These are phyloP conservation scores for Hericium rajendrae DNA, from an alignment of 768 basidiomycete species.

Conservation along the genomic window DNA sequence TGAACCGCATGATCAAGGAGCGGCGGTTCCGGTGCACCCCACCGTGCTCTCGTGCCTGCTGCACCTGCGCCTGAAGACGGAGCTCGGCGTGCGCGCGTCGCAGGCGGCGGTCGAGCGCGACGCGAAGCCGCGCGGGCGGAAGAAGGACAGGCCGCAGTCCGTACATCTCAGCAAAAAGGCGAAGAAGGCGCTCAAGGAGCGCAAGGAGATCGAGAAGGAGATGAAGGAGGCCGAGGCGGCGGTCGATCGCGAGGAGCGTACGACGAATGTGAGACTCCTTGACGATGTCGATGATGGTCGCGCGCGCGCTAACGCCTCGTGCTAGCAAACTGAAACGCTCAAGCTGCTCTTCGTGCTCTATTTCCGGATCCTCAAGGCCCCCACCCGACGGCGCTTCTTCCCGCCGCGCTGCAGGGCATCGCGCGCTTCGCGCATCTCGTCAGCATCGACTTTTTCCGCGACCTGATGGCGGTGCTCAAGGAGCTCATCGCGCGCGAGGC, in stretches of 20 bases:
- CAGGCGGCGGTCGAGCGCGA: constrained; percentile 54
- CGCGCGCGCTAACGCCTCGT: neutral
- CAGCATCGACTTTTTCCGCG: constrained; percentile 97
- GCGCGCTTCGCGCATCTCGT: constrained; percentile 92
- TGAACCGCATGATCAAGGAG: constrained; percentile 96
- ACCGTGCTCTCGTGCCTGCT: constrained; percentile 79
- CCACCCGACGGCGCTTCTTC: constrained; percentile 65
- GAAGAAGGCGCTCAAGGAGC: constrained; percentile 77
- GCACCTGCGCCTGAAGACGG: constrained; percentile 78
- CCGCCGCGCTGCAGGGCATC: constrained; percentile 85
- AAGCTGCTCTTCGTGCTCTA: constrained; percentile 96
- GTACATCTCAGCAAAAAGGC: constrained; percentile 90
- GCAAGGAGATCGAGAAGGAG: constrained; percentile 83
- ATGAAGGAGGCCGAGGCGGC: constrained; percentile 92
- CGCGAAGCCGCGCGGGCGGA: constrained; percentile 14
- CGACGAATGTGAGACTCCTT: constrained; percentile 42
- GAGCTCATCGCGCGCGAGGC: constrained; percentile 50
- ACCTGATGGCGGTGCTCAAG: constrained; percentile 82
- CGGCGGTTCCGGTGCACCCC: constrained; percentile 84
- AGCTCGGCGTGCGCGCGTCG: constrained; percentile 74
- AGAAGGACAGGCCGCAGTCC: constrained; percentile 31
- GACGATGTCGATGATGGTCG: neutral
- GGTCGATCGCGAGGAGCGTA: constrained; percentile 85
- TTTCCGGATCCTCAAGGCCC: constrained; percentile 90
- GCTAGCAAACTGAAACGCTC: constrained; percentile 93